Evolutionary conservation across 768 basidiomycete genomes (phyloP).

Genomic region (Leccinum subgranulosum): DNA sequence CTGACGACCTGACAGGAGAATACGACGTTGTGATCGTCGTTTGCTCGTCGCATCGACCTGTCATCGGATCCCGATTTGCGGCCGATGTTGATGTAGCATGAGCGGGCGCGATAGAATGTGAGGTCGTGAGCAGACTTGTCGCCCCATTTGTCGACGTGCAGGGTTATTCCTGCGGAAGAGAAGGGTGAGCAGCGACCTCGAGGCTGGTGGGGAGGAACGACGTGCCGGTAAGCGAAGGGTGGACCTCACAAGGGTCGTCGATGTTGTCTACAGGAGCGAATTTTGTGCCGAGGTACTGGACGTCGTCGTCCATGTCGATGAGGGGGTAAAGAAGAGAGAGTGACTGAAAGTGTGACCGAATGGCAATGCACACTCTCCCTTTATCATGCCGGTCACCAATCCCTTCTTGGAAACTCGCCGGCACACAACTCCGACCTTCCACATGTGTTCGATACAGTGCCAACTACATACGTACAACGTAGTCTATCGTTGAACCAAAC

Average conservation of each 20-base stretch:
- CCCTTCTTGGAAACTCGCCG: conserved; percentile 27
- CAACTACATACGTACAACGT: conserved; percentile 14
- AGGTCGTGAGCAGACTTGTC: conserved; percentile 44
- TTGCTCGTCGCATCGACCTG: conserved; percentile 37
- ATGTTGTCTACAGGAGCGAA: conserved; percentile 28
- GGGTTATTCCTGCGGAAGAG: conserved; percentile 46
- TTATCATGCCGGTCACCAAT: conserved; percentile 25
- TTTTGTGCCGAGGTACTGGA: conserved; percentile 54
- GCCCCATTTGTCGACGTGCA: conserved; percentile 55
- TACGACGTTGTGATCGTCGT: conserved; percentile 49
- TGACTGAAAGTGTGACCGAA: conserved; percentile 25
- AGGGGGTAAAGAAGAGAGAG: conserved; percentile 17
- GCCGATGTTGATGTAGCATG: conserved; percentile 59
- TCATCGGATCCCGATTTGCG: conserved; percentile 55
- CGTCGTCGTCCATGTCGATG: conserved; percentile 51
- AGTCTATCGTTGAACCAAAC: conserved; percentile 19
- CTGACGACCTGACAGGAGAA: conserved; percentile 80
- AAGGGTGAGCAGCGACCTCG: conserved; percentile 8
- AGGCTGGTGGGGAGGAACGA: conserved; percentile 18
- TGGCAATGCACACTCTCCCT: conserved; percentile 28
- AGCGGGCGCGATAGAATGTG: conserved; percentile 49
- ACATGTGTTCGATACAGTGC: background rate
- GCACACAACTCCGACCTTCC: conserved; percentile 5
- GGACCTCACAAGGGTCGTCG: conserved; percentile 25
- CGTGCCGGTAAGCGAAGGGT: conserved; percentile 43